These are phyloP conservation scores for Xylaria sp. DNA, from an alignment of 2,329 filamentous ascomycete genomes.

Conservation along the genomic window DNA sequence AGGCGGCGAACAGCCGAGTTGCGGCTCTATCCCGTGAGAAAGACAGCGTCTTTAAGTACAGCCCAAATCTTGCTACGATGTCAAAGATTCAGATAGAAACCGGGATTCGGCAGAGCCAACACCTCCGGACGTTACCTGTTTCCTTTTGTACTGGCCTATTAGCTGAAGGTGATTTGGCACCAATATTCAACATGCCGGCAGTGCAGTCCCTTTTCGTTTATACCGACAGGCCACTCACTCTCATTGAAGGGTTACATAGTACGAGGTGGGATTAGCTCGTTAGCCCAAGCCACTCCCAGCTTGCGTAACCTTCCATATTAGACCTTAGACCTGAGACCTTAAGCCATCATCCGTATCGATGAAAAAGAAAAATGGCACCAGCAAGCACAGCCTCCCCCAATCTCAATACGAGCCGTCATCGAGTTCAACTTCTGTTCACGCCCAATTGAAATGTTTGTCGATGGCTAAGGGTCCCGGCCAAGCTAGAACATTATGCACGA, in stretches of 20 bases:
- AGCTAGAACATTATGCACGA: neutral
- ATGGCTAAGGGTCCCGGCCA: constrained; percentile 1
- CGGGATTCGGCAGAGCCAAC: neutral
- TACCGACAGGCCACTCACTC: too few species aligned
- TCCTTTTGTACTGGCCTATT: too few species aligned
- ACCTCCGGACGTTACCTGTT: too few species aligned
- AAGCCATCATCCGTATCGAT: neutral
- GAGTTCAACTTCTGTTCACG: constrained; percentile 7
- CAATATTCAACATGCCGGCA: too few species aligned
- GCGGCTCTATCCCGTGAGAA: neutral
- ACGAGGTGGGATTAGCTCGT: neutral
- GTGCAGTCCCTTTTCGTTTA: too few species aligned
- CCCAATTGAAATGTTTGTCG: neutral
- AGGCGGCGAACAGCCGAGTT: neutral
- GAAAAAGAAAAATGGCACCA: constrained; percentile 4
- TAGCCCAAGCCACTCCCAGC: constrained; percentile 21
- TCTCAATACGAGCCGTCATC: constrained; percentile 27
- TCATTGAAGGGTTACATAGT: neutral
- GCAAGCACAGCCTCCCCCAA: constrained; percentile 33
- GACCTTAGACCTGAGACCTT: constrained; percentile 3
- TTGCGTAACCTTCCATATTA: constrained; percentile 23
- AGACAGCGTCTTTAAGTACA: neutral
- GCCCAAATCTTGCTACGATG: neutral
- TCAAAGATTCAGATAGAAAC: too few species aligned
- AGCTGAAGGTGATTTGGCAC: too few species aligned